Conservation (phyloP, 495 filamentous ascomycete genomes). For the Halenospora varia region DNA sequence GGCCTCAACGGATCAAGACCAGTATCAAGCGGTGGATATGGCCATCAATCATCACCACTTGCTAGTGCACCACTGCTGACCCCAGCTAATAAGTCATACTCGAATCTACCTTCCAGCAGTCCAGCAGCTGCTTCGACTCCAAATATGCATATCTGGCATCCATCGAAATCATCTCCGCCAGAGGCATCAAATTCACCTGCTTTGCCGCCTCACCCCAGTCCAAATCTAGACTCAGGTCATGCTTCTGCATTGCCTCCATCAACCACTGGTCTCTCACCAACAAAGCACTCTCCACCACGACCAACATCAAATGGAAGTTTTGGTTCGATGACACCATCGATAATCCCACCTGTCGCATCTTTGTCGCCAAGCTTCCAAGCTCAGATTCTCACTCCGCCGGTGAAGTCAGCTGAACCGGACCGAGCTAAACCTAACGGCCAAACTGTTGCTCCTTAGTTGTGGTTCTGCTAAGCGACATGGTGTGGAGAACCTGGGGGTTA, state of each 20-base stretch:
- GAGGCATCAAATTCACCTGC: neutral
- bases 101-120: slow-evolving; percentile 12
- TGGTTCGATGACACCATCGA: slow-evolving; percentile 30
- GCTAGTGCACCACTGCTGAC: slow-evolving; percentile 17
- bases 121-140: slow-evolving; percentile 4
- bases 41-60: slow-evolving; percentile 17
- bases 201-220: neutral
- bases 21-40: slow-evolving; percentile 8
- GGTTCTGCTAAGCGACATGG: too few relatives aligned
- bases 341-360: slow-evolving; percentile 47
- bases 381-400: slow-evolving; percentile 44
- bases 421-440: slow-evolving; percentile 12
- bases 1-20: slow-evolving; percentile 1
- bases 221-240: slow-evolving; percentile 8
- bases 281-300: slow-evolving; percentile 58
- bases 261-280: slow-evolving; percentile 67
- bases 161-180: neutral
- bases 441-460: slow-evolving; percentile 1
- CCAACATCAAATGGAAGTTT: slow-evolving; percentile 21
- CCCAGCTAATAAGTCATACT: slow-evolving; percentile 10
- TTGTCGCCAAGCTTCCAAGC: slow-evolving; percentile 48
- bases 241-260: slow-evolving; percentile 44
- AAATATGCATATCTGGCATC: slow-evolving; percentile 2
- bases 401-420: slow-evolving; percentile 40
- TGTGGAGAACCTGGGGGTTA: too few relatives aligned